These are phyloP conservation scores for Dichotomocladium elegans DNA, from an alignment of 371 early-diverging fungal genomes.

Conservation along the genomic window DNA sequence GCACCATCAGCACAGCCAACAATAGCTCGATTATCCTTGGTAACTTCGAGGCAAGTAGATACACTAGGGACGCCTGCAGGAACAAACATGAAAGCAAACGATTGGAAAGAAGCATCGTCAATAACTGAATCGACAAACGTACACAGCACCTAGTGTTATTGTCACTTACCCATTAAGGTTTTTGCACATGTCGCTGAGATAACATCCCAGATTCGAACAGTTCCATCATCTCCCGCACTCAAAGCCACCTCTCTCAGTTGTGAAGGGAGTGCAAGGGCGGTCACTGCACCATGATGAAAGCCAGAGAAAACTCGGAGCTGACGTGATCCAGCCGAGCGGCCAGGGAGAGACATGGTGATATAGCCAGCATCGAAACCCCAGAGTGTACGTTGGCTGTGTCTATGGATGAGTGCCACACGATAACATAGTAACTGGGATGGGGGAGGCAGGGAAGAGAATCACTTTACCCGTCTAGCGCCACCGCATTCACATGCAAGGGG, in stretches of 20 bases:
- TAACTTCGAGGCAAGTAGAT: constrained; percentile 24
- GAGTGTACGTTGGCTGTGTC: constrained; percentile 42
- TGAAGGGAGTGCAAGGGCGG: constrained; percentile 21
- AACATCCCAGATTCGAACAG: constrained; percentile 40
- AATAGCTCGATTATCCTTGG: constrained; percentile 22
- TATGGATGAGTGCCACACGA: no score
- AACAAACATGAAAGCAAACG: not conserved
- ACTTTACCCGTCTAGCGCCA: constrained; percentile 28
- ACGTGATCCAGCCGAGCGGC: constrained; percentile 12
- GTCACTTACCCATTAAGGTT: constrained; percentile 23
- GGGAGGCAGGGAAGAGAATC: not conserved
- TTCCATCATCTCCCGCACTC: constrained; percentile 44
- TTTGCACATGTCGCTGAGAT: constrained; percentile 16
- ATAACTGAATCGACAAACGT: not conserved
- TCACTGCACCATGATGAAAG: constrained; percentile 41
- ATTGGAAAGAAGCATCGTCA: not conserved
- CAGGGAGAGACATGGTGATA: constrained; percentile 31
- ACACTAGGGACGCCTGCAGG: constrained; percentile 6
- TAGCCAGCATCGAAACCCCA: constrained; percentile 43
- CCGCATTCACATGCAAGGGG: constrained; percentile 19
- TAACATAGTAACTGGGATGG: not conserved
- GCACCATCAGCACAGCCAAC: constrained; percentile 42
- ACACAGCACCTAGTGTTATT: not conserved
- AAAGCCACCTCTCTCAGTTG: constrained; percentile 20
- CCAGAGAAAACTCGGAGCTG: constrained; percentile 33